Percentiles rank a stretch among this genome's conserved stretches.
Evolutionary conservation across 2,329 filamentous ascomycete genomes (phyloP).

Genomic region (Lachnellula suecica): DNA sequence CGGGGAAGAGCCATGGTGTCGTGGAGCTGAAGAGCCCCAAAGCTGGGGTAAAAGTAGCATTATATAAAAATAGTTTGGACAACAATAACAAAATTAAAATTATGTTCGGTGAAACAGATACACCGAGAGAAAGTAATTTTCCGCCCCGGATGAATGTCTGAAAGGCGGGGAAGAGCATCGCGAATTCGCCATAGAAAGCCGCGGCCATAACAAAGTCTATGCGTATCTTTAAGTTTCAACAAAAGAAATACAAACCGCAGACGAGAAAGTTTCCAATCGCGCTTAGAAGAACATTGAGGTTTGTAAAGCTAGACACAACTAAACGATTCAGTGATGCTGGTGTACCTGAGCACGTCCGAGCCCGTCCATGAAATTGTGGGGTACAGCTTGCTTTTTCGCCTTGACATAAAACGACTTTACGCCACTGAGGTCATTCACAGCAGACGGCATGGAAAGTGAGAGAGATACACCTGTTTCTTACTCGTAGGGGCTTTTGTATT

Average conservation of each 20-base stretch:
- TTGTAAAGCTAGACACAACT: too few species aligned
- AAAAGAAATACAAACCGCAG: too few species aligned
- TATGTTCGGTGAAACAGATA: background rate
- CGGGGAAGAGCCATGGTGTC: background rate
- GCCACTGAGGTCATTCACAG: too few species aligned
- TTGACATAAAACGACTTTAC: background rate
- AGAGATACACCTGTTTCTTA: too few species aligned
- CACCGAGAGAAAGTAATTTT: background rate
- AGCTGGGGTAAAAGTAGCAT: background rate
- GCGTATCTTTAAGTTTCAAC: too few species aligned
- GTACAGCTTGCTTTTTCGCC: background rate
- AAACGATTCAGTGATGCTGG: too few species aligned
- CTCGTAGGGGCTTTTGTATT: too few species aligned
- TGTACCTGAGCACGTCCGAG: too few species aligned
- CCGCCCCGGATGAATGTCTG: background rate
- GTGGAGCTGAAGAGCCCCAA: background rate
- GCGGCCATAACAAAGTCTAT: background rate
- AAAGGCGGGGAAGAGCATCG: background rate
- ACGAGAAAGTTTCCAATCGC: too few species aligned
- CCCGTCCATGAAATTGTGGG: background rate
- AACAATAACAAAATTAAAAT: background rate
- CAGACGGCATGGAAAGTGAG: too few species aligned
- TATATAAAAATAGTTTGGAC: background rate
- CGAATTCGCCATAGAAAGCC: background rate
- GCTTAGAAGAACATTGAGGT: too few species aligned